Conservation (phyloP, 495 filamentous ascomycete species). For the Neurospora sp. region DNA sequence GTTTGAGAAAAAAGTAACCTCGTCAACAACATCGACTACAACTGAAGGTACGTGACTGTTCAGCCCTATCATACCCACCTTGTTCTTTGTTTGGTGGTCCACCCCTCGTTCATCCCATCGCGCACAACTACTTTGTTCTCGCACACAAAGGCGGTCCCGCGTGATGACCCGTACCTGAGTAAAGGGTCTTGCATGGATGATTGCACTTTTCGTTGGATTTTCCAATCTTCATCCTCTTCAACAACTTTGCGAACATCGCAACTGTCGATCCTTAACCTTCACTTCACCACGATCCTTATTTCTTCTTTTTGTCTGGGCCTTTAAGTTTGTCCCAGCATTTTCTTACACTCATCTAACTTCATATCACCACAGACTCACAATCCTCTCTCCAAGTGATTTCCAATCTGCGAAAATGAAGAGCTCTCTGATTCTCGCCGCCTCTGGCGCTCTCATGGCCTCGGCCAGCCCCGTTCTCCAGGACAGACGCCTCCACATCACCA, state of each 20-base stretch:
- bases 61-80: neutral
- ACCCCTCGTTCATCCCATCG: neutral
- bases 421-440: conserved; percentile 49
- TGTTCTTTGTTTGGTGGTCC: neutral
- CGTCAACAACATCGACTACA: neutral
- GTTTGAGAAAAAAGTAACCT: neutral
- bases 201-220: neutral
- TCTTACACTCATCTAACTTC: conserved; percentile 12
- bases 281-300: neutral
- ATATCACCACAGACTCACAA: neutral
- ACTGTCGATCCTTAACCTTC: neutral
- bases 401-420: conserved; percentile 53
- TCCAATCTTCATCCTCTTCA: neutral
- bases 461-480: conserved; percentile 51
- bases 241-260: neutral
- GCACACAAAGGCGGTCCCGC: neutral
- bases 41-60: neutral
- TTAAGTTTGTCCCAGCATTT: neutral
- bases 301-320: neutral
- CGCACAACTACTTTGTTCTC: neutral
- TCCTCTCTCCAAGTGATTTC: neutral
- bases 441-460: conserved; percentile 52
- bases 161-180: neutral
- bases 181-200: neutral
- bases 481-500: conserved; percentile 45